Evolutionary conservation across 2,329 filamentous ascomycete species (phyloP).

Genomic region (Corynespora cassiicola): DNA sequence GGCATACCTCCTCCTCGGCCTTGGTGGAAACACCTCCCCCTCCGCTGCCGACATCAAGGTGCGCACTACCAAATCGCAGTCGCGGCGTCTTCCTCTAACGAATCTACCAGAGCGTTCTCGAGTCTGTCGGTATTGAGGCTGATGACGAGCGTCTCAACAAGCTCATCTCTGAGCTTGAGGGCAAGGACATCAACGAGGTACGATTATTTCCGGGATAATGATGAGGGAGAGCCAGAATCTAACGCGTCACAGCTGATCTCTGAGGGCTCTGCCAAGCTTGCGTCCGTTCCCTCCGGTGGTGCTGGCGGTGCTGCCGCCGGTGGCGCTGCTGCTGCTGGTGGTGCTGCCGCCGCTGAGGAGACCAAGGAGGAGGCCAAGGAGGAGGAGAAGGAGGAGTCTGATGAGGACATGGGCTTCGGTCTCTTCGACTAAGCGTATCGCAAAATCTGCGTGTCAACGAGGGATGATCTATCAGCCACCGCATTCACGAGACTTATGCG

Average conservation of each 20-base stretch:
- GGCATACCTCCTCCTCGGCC: slow-evolving; percentile 95
- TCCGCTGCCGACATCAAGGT: slow-evolving; percentile 77
- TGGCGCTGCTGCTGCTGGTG: slow-evolving; percentile 71
- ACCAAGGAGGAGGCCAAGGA: slow-evolving; percentile 68
- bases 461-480: slow-evolving; percentile 35
- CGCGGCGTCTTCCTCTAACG: slow-evolving; percentile 11
- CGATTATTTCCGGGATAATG: slow-evolving; percentile 45
- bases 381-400: slow-evolving; percentile 79
- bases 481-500: slow-evolving; percentile 39
- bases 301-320: slow-evolving; percentile 69
- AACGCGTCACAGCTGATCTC: slow-evolving; percentile 76
- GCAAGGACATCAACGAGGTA: slow-evolving; percentile 93
- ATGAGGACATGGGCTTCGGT: slow-evolving; percentile 78
- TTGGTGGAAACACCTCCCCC: slow-evolving; percentile 90
- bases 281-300: slow-evolving; percentile 94
- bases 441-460: slow-evolving; percentile 28
- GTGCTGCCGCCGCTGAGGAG: slow-evolving; percentile 59
- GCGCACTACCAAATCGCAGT: background rate
- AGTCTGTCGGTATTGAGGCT: slow-evolving; percentile 93
- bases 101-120: slow-evolving; percentile 76
- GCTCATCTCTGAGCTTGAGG: slow-evolving; percentile 89
- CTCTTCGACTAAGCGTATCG: slow-evolving; percentile 66
- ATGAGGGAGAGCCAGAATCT: slow-evolving; percentile 35
- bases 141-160: slow-evolving; percentile 82
- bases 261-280: slow-evolving; percentile 90